A percentile compares a stretch with the other conserved stretches of the same genome.
phyloP scores from a whole-genome alignment of 148 eudicot genomes.

The Selenicereus undatus region DNA sequence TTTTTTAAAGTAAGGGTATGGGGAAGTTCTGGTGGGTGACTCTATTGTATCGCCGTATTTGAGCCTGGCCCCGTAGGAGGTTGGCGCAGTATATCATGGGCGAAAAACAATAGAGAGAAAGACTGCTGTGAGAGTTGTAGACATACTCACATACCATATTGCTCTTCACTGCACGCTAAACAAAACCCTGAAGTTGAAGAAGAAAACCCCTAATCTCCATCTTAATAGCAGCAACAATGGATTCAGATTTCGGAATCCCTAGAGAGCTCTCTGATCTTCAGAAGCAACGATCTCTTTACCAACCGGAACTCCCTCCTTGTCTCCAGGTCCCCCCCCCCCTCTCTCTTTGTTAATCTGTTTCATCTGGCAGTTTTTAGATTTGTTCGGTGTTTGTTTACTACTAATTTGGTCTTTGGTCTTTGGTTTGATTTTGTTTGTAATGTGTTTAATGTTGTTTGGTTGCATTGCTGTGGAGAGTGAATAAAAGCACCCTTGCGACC shows the following conservation, averaged over 20 bases:
- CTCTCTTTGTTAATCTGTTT: not conserved
- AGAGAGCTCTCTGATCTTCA: constrained; percentile 86
- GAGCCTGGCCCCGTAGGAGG: too few species aligned
- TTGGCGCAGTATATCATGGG: too few species aligned
- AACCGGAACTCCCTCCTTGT: constrained; percentile 89
- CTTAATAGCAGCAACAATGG: constrained; percentile 33
- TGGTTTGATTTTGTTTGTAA: not conserved
- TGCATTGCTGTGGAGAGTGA: not conserved
- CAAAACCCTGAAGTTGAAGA: not conserved
- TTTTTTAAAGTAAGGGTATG: too few species aligned
- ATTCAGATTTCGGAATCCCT: constrained; percentile 75
- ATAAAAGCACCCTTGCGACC: not conserved
- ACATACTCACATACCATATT: too few species aligned
- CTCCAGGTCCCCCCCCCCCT: constrained; percentile 55
- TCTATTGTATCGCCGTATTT: too few species aligned
- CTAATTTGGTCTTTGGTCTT: not conserved
- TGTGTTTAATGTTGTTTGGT: not conserved
- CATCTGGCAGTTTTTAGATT: not conserved
- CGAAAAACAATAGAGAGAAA: too few species aligned
- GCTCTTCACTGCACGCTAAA: not conserved
- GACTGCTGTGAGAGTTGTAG: not conserved
- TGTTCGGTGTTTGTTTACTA: not conserved
- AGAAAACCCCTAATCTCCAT: not conserved
- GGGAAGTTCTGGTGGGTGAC: too few species aligned
- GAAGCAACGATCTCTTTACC: constrained; percentile 70